Base-by-base conservation (phyloP, 1,139 yeast genomes). In the Blastobotrys aristatus region DNA sequence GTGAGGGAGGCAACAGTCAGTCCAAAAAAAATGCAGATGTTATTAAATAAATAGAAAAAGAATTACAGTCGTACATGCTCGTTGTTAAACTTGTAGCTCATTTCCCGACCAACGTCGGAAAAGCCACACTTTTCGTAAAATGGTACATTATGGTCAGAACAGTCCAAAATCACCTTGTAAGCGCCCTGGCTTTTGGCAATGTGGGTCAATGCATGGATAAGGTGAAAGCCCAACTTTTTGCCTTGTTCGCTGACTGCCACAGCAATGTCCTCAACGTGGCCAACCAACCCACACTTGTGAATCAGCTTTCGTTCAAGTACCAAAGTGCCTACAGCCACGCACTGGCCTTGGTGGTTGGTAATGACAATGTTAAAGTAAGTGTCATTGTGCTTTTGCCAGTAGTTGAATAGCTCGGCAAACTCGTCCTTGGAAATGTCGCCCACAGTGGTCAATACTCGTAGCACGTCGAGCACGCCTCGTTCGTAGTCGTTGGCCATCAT, bases 241-340 rank as follows among this genome's bases (percentile, higher is more conserved):
- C 98, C 98, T 61, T 90, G 97, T 64, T 86, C 88, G 14, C 74
- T 68, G 32, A 67, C 65, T 30, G 80, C 76, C 4, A 92, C 96
- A 0, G 97, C 86, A 51, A 92, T 90, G 63, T 92, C 98, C 63
- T 92, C 98, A 53, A 92, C 84, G 67, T 92, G 98, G 4, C 97
- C 98, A 11, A 88, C 95, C 47, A 73, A 66, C 0, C 96, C 95
- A 64, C 94, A 82, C 43, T 72, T 78, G 64, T 90, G 97, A 48
- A 72, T 70, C 42, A 72, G 61, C 56, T 72, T 81, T 44, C 70
- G 70, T 61, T 81, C 87, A 8, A 81, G 68, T 11, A 81, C 69
- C 7, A 66, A 62, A 10, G 72, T 64, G 3, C 75, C 75, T 18
- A 68, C 63, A 3, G 70, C 74, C 3, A 70, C 73, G 1, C 69